These are phyloP conservation scores for Ceratobasidium sp. DNA, from an alignment of 1,284 basidiomycete genomes.

Conservation along the genomic window DNA sequence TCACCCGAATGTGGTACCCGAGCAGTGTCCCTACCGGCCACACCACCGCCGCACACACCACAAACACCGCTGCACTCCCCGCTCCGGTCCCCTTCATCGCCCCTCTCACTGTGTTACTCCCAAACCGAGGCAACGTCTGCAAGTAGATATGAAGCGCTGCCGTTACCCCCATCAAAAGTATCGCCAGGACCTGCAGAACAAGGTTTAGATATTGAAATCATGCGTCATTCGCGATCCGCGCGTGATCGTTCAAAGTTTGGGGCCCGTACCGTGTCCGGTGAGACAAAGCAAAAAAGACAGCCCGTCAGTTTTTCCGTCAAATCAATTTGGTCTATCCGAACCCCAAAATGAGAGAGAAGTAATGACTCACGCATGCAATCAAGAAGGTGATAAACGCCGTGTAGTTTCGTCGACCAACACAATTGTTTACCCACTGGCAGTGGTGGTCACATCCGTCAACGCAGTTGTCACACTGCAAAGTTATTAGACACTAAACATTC, in stretches of 20 bases:
- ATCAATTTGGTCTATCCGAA: too few species aligned
- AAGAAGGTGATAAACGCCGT: constrained; percentile 87
- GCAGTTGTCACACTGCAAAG: constrained; percentile 86
- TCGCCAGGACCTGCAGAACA: constrained; percentile 69
- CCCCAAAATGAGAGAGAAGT: not conserved
- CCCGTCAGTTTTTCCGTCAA: not conserved
- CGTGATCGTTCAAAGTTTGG: not conserved
- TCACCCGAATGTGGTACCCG: constrained; percentile 83
- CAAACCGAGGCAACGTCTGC: constrained; percentile 59
- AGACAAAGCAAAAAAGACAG: not conserved
- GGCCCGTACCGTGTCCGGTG: not conserved
- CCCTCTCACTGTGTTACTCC: constrained; percentile 60
- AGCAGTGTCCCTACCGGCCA: constrained; percentile 84
- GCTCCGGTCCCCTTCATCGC: constrained; percentile 66
- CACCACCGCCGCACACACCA: constrained; percentile 73
- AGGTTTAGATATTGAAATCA: not conserved
- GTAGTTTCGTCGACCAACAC: constrained; percentile 91
- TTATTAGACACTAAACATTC: too few species aligned
- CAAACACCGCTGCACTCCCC: constrained; percentile 83
- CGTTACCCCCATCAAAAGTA: constrained; percentile 81
- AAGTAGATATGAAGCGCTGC: constrained; percentile 83
- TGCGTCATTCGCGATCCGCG: not conserved
- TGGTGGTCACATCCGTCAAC: constrained; percentile 92
- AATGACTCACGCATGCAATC: constrained; percentile 70
- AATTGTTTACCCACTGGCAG: constrained; percentile 95